phyloP scores from a whole-genome alignment of 164 flowering plant genomes.

The Litsea cubeba region DNA sequence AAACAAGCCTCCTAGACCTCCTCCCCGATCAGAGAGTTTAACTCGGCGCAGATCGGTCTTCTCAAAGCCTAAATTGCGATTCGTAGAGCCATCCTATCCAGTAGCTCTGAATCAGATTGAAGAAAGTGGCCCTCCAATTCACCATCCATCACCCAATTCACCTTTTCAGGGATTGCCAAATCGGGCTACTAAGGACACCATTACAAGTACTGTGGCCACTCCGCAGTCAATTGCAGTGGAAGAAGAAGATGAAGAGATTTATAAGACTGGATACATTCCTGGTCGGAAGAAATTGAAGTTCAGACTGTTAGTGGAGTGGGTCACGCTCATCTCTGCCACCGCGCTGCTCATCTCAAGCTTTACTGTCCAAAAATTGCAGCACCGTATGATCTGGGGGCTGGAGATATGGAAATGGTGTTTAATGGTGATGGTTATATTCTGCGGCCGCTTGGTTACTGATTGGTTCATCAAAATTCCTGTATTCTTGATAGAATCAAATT shows the following conservation, averaged over 20 bases:
- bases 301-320: slow-evolving; percentile 37
- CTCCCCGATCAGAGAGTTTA: slow-evolving; percentile 11
- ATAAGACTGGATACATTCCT: slow-evolving; percentile 23
- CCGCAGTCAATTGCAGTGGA: slow-evolving; percentile 25
- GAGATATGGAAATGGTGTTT: slow-evolving; percentile 76
- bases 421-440: slow-evolving; percentile 52
- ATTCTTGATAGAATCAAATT: slow-evolving; percentile 63
- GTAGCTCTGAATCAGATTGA: slow-evolving; percentile 13
- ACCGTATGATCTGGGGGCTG: slow-evolving; percentile 46
- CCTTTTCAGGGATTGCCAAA: slow-evolving; percentile 22
- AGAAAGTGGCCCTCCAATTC: not conserved
- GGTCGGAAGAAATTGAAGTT: slow-evolving; percentile 15
- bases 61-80: slow-evolving; percentile 40
- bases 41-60: slow-evolving; percentile 17
- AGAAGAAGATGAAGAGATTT: slow-evolving; percentile 58
- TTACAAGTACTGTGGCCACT: slow-evolving; percentile 32
- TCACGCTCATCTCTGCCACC: slow-evolving; percentile 31
- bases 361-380: slow-evolving; percentile 28
- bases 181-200: slow-evolving; percentile 15
- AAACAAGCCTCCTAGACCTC: slow-evolving; percentile 31
- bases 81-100: slow-evolving; percentile 30
- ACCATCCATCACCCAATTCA: slow-evolving; percentile 2
- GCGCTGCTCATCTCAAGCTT: slow-evolving; percentile 40
- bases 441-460: slow-evolving; percentile 56
- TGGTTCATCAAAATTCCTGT: slow-evolving; percentile 53